Conservation (phyloP, 345 rosid species). For the Tarenaya hassleriana region DNA sequence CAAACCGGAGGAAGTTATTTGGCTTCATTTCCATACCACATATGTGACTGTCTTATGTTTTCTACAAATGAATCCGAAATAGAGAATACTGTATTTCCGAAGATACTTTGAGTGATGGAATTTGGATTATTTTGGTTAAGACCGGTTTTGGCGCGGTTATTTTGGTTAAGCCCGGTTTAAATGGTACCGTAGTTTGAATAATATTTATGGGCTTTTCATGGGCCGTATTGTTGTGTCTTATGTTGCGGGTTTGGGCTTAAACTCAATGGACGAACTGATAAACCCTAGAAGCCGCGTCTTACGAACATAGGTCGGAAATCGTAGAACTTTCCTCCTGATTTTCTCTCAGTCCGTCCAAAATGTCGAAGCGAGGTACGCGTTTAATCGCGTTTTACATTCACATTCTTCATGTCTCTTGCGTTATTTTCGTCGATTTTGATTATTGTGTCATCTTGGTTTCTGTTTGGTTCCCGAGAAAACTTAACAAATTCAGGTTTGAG, state of each 20-base stretch:
- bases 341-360: constrained; percentile 7
- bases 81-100: too few species aligned
- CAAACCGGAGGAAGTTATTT: too few species aligned
- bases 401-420: not conserved
- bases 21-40: too few species aligned
- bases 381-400: too few species aligned
- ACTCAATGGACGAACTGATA: constrained; percentile 6
- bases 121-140: too few species aligned
- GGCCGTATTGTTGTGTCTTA: not conserved
- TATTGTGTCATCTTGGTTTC: not conserved
- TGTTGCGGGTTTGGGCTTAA: not conserved
- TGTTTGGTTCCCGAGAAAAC: too few species aligned
- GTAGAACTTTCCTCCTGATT: constrained; percentile 3
- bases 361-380: constrained; percentile 29
- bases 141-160: too few species aligned
- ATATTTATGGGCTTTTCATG: constrained; percentile 16
- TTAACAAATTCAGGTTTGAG: not conserved
- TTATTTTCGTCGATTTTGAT: not conserved
- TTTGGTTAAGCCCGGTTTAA: too few species aligned
- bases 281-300: not conserved
- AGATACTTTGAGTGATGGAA: too few species aligned
- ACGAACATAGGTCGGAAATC: constrained; percentile 8
- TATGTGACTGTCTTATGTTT: too few species aligned
- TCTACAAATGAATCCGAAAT: too few species aligned
- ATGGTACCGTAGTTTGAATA: too few species aligned